Conservation (phyloP, 345 rosid species). For the Syzygium oleosum region DNA sequence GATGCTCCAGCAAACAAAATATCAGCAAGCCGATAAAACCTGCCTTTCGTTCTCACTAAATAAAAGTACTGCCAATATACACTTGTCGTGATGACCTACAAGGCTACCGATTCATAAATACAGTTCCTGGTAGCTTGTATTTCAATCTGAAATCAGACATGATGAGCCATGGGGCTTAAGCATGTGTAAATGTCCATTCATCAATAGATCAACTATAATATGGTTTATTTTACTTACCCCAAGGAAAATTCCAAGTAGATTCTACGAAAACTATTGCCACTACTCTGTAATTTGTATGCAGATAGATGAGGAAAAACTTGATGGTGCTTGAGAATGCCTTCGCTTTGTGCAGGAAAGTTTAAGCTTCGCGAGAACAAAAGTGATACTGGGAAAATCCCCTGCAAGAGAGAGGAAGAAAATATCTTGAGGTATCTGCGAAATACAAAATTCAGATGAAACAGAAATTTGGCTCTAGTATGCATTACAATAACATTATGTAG, state of each 20-base stretch:
- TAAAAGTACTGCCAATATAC: background rate
- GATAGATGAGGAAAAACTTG: conserved; percentile 50
- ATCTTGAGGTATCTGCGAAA: background rate
- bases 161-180: background rate
- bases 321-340: conserved; percentile 38
- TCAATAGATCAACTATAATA: background rate
- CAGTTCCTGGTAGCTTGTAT: background rate
- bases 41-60: background rate
- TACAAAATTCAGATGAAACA: background rate
- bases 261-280: conserved; percentile 49
- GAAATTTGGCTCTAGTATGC: background rate
- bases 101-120: background rate
- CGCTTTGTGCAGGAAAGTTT: conserved; percentile 65
- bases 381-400: conserved; percentile 76
- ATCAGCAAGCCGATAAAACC: background rate
- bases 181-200: background rate
- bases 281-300: conserved; percentile 28
- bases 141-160: background rate
- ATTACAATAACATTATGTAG: background rate
- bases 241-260: conserved; percentile 81
- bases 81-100: background rate
- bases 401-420: background rate
- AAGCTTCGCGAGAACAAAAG: conserved; percentile 57
- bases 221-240: conserved; percentile 45
- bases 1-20: background rate